Evolutionary conservation across 176 grass and related monocot genomes (phyloP).

Genomic region (Eragrostis nindensis): DNA sequence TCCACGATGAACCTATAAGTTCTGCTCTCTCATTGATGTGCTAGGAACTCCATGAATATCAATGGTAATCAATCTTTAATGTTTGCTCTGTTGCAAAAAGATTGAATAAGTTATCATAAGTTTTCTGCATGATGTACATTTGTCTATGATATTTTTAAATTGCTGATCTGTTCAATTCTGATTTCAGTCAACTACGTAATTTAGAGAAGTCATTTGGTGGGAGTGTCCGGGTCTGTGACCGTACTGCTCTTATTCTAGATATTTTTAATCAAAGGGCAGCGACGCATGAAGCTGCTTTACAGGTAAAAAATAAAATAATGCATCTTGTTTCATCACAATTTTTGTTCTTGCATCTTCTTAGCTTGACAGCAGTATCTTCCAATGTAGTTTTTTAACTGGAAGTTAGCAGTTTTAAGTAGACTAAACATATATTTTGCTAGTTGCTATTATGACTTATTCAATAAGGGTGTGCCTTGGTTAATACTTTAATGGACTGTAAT

Average conservation of each 20-base stretch:
- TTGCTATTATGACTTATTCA: not conserved
- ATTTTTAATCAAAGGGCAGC: constrained; percentile 99
- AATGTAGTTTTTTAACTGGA: not conserved
- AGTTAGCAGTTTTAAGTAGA: not conserved
- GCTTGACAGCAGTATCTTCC: not conserved
- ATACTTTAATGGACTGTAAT: not conserved
- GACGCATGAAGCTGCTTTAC: constrained; percentile 96
- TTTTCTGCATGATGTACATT: not conserved
- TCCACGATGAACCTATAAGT: not conserved
- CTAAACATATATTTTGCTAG: not conserved
- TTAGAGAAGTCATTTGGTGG: constrained; percentile 96
- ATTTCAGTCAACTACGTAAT: constrained; percentile 83
- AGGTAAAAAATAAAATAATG: constrained; percentile 47
- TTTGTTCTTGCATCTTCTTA: too few species aligned
- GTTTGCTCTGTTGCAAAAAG: not conserved
- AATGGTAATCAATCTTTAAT: not conserved
- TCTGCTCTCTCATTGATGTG: not conserved
- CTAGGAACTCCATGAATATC: constrained; percentile 3
- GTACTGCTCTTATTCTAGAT: constrained; percentile 95
- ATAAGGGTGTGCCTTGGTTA: not conserved
- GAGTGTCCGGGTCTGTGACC: constrained; percentile 87
- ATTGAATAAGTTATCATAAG: constrained; percentile 26
- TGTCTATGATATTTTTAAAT: not conserved
- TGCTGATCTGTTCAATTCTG: constrained; percentile 34
- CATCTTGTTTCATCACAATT: too few species aligned